Base-by-base conservation (phyloP, 176 grass and related monocot species). In the Typha latifolia region DNA sequence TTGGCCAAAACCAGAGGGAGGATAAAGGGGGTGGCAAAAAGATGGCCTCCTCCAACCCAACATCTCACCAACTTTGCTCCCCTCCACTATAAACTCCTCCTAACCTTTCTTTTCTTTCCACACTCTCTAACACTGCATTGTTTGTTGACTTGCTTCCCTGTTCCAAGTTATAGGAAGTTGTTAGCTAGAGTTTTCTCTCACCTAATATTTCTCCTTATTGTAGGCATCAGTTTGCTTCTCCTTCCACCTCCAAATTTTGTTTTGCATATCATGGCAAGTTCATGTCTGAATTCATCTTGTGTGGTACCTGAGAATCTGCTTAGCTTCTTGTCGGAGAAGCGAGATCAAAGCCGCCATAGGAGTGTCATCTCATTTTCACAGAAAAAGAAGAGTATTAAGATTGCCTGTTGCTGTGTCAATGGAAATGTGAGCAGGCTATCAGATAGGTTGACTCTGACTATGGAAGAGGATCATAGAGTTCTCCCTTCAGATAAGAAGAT, bases 241-340 rank as follows among this genome's bases (percentile, higher is more conserved):
- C 8, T 81, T 80, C 68, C 74, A 71, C 37, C 64, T 78, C 81
- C 79, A 64, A 32, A 12, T 66, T 37, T n/a, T 48, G 65, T 78
- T 43, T 57, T 27, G 26, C 66, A 64, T 49, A 66, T 70, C 79
- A 90, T 95, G 90, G 86, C 81, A 78, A 90, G 90, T 59, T 86
- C 90, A 20, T 90, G 80, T 74, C 47, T 95, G 26, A 82, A 90
- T 69, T 80, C 81, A 47, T 86, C 83, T 64, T 79, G 64, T 49
- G 77, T 81, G 24, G 51, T 75, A 32, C 72, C 67, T 5, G 71
- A 66, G 32, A 78, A 61, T 63, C 47, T 32, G 9, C 73, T 51
- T 3, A 69, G 63, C 32, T 32, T 77, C 80, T 67, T 48, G 9
- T 47, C 4, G 62, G 22, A 2, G 51, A 49, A 5, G 51, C 61